Percentiles rank a stretch among this genome's conserved stretches.
phyloP scores from a whole-genome alignment of 371 early-diverging fungal species.

The Smittium culicis region DNA sequence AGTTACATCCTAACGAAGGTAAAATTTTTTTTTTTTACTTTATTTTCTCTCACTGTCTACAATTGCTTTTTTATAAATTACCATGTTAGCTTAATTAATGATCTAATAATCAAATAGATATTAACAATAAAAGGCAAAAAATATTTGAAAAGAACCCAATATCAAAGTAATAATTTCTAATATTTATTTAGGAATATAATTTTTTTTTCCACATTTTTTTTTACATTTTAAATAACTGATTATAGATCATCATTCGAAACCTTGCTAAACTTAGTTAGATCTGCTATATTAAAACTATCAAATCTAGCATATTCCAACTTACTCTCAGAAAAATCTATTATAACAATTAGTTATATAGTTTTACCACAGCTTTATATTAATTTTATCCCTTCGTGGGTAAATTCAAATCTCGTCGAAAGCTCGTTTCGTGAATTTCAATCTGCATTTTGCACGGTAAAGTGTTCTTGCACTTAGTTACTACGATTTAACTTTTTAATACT shows the following conservation, averaged over 20 bases:
- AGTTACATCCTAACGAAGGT: background rate
- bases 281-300: background rate
- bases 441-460: background rate
- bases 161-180: background rate
- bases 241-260: background rate
- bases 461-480: background rate
- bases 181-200: background rate
- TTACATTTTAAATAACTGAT: background rate
- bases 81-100: too few relatives aligned
- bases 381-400: background rate
- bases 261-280: background rate
- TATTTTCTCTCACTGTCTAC: background rate
- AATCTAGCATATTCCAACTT: background rate
- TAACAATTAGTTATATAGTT: conserved; percentile 3
- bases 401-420: background rate
- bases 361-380: background rate
- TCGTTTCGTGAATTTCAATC: background rate
- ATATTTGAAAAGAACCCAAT: background rate
- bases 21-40: conserved; percentile 1
- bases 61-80: too few relatives aligned
- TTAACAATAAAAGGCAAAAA: background rate
- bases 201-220: background rate
- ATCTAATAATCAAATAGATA: too few relatives aligned
- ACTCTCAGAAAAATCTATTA: conserved; percentile 8
- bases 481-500: background rate